Base-by-base conservation (phyloP, 2,329 filamentous ascomycete species). In the Daldinia sp. region DNA sequence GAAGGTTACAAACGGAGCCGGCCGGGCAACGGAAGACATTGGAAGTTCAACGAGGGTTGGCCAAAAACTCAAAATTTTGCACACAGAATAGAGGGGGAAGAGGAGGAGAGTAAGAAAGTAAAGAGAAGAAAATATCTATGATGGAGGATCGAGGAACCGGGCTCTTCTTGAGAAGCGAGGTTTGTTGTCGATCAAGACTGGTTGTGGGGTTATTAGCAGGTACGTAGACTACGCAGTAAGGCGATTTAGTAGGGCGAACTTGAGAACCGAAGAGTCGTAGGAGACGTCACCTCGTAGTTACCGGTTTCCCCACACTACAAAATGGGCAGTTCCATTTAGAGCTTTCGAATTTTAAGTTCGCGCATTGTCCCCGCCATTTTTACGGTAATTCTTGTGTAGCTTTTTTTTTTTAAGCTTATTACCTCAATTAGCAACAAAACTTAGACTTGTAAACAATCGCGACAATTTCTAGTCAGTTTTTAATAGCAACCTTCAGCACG, bases 101-200 rank as follows among this genome's bases (percentile, higher is more conserved):
- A 15, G 35, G 51, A 37, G 30, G n/a, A 54, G 33, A 35, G 1
- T 5, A 10, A n/a, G 28, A 60, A 55, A 57, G 46, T 46, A 20
- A 26, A 23, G 37, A 23, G 20, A 23, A 23, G 20, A 23, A 23
- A 23, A 23, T 23, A 23, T 23, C 20, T 23, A 23, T 23, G 20
- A 23, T 23, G 20, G 20, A 41, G 56, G 60, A 65, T 68, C 54
- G 58, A 63, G 65, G 55, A 63, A 15, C 54, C 44, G 39, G 18
- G 23, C 41, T 44, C 59, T 30, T 68, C 68, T 68, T 66, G 65
- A 62, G 37, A 70, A 68, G 56, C 59, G 67, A 68, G 60, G 61
- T 72, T 72, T 67, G 55, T 59, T 72, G 69, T 72, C 64, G 69
- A 72, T 70, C 67, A 65, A 35, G 30, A 50, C 39, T 33, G 60